Evolutionary conservation across 208 protist species (phyloP).

Genomic region (Acanthamoeba healyi): DNA sequence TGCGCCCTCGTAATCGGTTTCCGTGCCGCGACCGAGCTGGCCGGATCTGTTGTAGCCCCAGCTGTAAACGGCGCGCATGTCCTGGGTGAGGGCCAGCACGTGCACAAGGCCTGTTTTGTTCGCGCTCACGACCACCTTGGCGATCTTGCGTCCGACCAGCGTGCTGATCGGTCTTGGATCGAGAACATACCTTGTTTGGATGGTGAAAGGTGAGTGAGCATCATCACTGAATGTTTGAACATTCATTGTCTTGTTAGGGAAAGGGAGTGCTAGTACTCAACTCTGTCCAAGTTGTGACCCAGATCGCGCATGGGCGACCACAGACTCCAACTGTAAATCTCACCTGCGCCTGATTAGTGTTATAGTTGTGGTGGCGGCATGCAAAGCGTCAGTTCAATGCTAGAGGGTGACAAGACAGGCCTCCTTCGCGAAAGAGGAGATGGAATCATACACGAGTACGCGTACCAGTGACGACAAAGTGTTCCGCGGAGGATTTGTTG

Average conservation of each 20-base stretch:
- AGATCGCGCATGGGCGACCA: not conserved
- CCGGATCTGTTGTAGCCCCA: not conserved
- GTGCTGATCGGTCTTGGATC: not conserved
- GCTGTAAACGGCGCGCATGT: constrained; percentile 25
- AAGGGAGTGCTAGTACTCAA: too few species aligned
- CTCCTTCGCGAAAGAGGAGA: too few species aligned
- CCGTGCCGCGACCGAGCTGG: constrained; percentile 1
- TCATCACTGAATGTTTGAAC: too few species aligned
- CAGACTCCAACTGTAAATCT: not conserved
- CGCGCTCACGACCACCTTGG: not conserved
- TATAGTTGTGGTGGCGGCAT: too few species aligned
- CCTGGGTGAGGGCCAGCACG: constrained; percentile 4
- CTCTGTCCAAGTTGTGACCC: not conserved
- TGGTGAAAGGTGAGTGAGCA: not conserved
- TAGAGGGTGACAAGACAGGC: too few species aligned
- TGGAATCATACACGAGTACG: too few species aligned
- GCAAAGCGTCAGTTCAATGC: too few species aligned
- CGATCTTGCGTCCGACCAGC: constrained; percentile 5
- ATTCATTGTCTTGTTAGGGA: too few species aligned
- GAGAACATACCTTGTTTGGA: not conserved
- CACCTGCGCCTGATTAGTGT: not conserved
- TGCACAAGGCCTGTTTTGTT: not conserved
- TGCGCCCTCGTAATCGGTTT: not conserved
- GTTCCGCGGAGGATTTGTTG: not conserved
- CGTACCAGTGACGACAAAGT: not conserved